Evolutionary conservation across 345 rosid genomes (phyloP).

Genomic region (Euclidium syriacum): DNA sequence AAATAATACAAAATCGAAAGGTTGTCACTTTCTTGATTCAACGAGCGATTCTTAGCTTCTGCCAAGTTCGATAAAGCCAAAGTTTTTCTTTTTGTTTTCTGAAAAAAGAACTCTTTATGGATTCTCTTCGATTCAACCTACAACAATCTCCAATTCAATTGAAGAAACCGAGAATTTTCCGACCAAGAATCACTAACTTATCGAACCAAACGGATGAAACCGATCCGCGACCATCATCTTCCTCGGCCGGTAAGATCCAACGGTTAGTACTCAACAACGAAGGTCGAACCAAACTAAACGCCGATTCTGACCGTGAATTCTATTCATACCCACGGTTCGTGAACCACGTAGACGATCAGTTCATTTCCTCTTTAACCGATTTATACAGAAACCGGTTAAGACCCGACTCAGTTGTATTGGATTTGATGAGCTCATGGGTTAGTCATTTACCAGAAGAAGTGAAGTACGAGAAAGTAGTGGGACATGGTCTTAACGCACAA

Average conservation of each 20-base stretch:
- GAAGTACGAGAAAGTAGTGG: conserved; percentile 63
- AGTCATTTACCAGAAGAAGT: conserved; percentile 78
- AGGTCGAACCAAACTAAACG: conserved; percentile 61
- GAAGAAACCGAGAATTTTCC: conserved; percentile 19
- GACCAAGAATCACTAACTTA: conserved; percentile 26
- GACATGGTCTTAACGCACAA: conserved; percentile 91
- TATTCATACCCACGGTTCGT: conserved; percentile 76
- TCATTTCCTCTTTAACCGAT: conserved; percentile 62
- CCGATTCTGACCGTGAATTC: conserved; percentile 57
- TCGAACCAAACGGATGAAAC: conserved; percentile 33
- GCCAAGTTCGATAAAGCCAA: conserved; percentile 9
- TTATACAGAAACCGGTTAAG: conserved; percentile 54
- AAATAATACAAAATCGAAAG: not conserved
- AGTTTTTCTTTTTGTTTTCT: not conserved
- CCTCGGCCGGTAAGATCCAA: conserved; percentile 58
- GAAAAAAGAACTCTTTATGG: conserved; percentile 1
- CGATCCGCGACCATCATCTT: conserved; percentile 25
- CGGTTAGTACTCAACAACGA: conserved; percentile 59
- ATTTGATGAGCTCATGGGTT: conserved; percentile 91
- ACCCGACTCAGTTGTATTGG: conserved; percentile 67
- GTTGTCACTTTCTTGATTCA: not conserved
- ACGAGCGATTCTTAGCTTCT: conserved; percentile 15
- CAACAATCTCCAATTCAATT: conserved; percentile 22
- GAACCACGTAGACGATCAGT: conserved; percentile 74
- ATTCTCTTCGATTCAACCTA: conserved; percentile 27